A percentile compares a stretch with the other conserved stretches of the same genome.
phyloP scores from a whole-genome alignment of 169 alveolate genomes.

The Plasmodium blacklocki region DNA sequence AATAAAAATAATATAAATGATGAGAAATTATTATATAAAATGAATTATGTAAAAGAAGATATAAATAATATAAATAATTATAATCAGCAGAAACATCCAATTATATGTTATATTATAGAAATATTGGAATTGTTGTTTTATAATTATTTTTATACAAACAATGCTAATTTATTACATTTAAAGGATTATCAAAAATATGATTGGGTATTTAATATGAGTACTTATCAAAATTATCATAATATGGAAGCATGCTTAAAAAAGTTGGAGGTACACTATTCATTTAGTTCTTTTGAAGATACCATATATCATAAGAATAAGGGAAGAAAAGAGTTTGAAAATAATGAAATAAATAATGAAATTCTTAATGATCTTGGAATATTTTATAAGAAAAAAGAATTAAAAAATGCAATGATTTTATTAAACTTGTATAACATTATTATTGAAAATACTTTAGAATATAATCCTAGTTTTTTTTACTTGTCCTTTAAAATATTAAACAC shows the following conservation, averaged over 20 bases:
- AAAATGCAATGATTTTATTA: slow-evolving; percentile 44
- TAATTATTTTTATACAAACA: slow-evolving; percentile 38
- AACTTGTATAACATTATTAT: slow-evolving; percentile 60
- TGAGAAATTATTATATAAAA: slow-evolving; percentile 22
- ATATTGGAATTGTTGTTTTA: slow-evolving; percentile 60
- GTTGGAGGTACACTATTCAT: slow-evolving; percentile 10
- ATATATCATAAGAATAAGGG: neutral
- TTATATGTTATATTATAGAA: slow-evolving; percentile 60
- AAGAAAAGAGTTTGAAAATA: slow-evolving; percentile 5
- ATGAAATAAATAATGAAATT: neutral
- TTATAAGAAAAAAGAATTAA: slow-evolving; percentile 45
- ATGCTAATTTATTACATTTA: slow-evolving; percentile 27
- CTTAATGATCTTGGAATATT: slow-evolving; percentile 51
- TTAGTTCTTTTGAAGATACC: neutral
- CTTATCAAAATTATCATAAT: slow-evolving; percentile 18
- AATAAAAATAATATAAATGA: slow-evolving; percentile 20
- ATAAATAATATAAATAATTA: neutral
- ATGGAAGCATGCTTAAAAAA: slow-evolving; percentile 43
- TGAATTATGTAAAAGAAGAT: slow-evolving; percentile 14
- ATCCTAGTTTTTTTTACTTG: slow-evolving; percentile 60
- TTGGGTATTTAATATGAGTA: slow-evolving; percentile 2
- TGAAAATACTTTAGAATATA: slow-evolving; percentile 51
- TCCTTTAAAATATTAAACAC: slow-evolving; percentile 62
- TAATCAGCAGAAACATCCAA: neutral
- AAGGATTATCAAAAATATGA: slow-evolving; percentile 1